Evolutionary conservation across 2,329 filamentous ascomycete species (phyloP), one percentile per base, ranked within the genome.

Genomic region (Colletotrichum melonis): DNA sequence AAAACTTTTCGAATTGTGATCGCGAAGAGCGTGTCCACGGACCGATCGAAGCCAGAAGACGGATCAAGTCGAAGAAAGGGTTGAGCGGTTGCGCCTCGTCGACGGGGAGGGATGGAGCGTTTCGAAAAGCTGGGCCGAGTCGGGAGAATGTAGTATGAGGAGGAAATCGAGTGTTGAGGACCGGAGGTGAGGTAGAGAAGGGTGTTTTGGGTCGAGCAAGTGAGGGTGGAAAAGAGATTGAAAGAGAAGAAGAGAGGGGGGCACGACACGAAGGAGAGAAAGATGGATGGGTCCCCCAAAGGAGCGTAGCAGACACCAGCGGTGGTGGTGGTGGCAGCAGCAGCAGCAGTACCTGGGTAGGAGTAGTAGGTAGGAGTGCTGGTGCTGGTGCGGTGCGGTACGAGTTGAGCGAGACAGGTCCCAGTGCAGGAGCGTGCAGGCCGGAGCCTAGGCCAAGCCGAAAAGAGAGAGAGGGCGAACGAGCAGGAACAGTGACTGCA

Each of bases 1-100:
- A 69, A 75, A 75, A 74, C 65, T 72, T 75, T 68, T 73, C 55
- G 58, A 67, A 46, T 49, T 49, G 19, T 63, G 64, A 74, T 75
- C 72, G 72, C 75, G 75, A 76, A 69, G 67, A 69, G 65, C 65
- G 73, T 75, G 70, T 67, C 75, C 62, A 74, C 65, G 73, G 38
- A 74, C 42, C 19, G 42, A 73, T 65, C 74, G 65, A 67, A 68
- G 42, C 67, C 52, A 67, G 71, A 73, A 65, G 56, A 56, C 49
- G 42, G 70, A 77, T 76, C 74, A 75, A 72, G 67, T 75, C 70
- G 75, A 78, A 76, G 76, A 42, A 63, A 78, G 22, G 77, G 73
- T 75, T 62, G 63, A 74, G 63, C 69, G 72, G 76, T 77, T 79
- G 78, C 78, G 80, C 76, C 78, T 79, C 76, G 78, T 78, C 75